Percentiles rank a stretch among this genome's conserved stretches.
phyloP scores from a whole-genome alignment of 2,329 filamentous ascomycete genomes.

The Fusarium xylarioides region DNA sequence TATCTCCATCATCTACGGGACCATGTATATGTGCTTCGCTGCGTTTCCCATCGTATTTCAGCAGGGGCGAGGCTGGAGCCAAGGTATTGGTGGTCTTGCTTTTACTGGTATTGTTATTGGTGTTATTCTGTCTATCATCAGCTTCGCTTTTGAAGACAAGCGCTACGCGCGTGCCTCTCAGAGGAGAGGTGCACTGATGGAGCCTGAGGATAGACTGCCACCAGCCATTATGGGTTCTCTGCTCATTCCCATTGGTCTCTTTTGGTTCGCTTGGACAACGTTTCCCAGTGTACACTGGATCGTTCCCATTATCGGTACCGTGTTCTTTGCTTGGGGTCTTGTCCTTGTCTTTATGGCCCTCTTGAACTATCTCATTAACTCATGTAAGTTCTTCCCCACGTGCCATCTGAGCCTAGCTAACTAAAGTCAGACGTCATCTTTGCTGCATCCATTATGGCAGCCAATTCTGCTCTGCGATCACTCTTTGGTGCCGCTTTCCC shows the following conservation, averaged over 20 bases:
- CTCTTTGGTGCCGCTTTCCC: slow-evolving; percentile 23
- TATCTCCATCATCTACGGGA: slow-evolving; percentile 59
- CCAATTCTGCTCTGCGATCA: slow-evolving; percentile 11
- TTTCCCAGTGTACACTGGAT: slow-evolving; percentile 3
- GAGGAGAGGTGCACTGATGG: background rate
- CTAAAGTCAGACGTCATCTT: background rate
- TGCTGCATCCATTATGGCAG: slow-evolving; percentile 7
- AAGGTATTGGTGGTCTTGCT: slow-evolving; percentile 3
- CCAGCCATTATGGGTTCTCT: slow-evolving; percentile 13
- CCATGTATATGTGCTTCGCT: slow-evolving; percentile 25
- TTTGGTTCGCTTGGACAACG: slow-evolving; percentile 25
- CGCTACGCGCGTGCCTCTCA: background rate
- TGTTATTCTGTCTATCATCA: background rate
- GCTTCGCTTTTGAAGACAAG: background rate
- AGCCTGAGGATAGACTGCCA: background rate
- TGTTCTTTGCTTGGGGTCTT: slow-evolving; percentile 9
- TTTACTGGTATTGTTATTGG: slow-evolving; percentile 13
- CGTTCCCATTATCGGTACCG: background rate
- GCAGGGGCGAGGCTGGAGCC: slow-evolving; percentile 8
- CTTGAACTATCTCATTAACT: slow-evolving; percentile 14
- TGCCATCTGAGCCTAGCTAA: accelerated
- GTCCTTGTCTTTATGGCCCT: slow-evolving; percentile 20
- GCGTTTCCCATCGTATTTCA: slow-evolving; percentile 26
- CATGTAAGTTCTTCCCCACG: background rate
- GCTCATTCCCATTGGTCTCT: background rate